phyloP scores from a whole-genome alignment of 352 stramenopile species.

The Globisporangium nunn region DNA sequence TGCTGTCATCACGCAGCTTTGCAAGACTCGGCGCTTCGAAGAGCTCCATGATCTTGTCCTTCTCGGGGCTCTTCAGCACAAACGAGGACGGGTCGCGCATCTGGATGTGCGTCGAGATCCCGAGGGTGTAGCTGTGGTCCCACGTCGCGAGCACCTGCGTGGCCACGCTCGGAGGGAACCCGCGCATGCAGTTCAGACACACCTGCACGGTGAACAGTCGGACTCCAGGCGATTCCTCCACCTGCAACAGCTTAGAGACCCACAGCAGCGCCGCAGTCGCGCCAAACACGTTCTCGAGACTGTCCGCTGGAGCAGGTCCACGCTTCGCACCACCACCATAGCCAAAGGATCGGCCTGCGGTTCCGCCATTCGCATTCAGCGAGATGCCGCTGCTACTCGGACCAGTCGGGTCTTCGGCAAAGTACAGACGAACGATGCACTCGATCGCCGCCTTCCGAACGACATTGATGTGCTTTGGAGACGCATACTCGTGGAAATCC shows the following conservation, averaged over 20 bases:
- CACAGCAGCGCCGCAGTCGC: conserved; percentile 62
- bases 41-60: conserved; percentile 56
- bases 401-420: conserved; percentile 59
- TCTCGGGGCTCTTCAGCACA: conserved; percentile 65
- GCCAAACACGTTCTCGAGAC: conserved; percentile 54
- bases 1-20: conserved; percentile 72
- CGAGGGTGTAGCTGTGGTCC: conserved; percentile 79
- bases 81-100: conserved; percentile 74
- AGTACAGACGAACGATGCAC: conserved; percentile 78
- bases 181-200: conserved; percentile 74
- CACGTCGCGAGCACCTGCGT: conserved; percentile 73
- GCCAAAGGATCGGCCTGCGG: conserved; percentile 1
- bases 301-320: conserved; percentile 13
- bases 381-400: conserved; percentile 9
- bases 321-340: conserved; percentile 7
- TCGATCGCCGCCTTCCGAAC: conserved; percentile 83
- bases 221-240: conserved; percentile 61
- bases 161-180: conserved; percentile 61
- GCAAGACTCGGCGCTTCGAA: conserved; percentile 52
- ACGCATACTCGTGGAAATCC: conserved; percentile 68
- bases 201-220: conserved; percentile 73
- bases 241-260: conserved; percentile 53
- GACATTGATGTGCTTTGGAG: conserved; percentile 58
- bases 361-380: conserved; percentile 8
- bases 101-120: conserved; percentile 67